Percentiles rank a stretch among this genome's conserved stretches.
These are phyloP conservation scores for Microascus cirrosus DNA, from an alignment of 2,329 filamentous ascomycete species.

Conservation along the genomic window DNA sequence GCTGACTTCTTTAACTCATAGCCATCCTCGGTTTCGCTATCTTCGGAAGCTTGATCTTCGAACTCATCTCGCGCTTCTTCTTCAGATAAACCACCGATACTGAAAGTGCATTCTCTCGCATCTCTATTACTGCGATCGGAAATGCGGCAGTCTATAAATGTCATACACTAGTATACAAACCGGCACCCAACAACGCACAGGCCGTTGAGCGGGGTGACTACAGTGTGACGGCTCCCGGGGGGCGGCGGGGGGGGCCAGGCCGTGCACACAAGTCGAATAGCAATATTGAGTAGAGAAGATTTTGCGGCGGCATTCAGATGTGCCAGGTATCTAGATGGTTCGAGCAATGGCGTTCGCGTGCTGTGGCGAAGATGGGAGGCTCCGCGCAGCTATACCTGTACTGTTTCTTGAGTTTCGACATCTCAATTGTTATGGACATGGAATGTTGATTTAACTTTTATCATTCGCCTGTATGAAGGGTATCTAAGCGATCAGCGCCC, in stretches of 20 bases:
- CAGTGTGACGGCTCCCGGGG: background rate
- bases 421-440: background rate
- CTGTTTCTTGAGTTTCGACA: background rate
- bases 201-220: background rate
- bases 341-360: background rate
- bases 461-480: background rate
- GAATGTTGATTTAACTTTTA: background rate
- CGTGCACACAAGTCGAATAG: background rate
- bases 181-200: background rate
- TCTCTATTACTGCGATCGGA: background rate
- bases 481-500: background rate
- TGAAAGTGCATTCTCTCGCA: background rate
- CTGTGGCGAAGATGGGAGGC: background rate
- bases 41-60: constrained; percentile 49
- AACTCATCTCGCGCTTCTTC: constrained; percentile 44
- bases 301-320: background rate
- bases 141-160: background rate
- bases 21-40: constrained; percentile 48
- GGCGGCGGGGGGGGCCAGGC: no score
- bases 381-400: background rate
- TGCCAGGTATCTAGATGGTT: background rate
- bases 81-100: constrained; percentile 9
- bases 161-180: background rate
- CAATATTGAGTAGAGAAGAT: background rate
- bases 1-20: constrained; percentile 12